Conservation (phyloP, 345 rosid species). For the Heritiera littoralis region DNA sequence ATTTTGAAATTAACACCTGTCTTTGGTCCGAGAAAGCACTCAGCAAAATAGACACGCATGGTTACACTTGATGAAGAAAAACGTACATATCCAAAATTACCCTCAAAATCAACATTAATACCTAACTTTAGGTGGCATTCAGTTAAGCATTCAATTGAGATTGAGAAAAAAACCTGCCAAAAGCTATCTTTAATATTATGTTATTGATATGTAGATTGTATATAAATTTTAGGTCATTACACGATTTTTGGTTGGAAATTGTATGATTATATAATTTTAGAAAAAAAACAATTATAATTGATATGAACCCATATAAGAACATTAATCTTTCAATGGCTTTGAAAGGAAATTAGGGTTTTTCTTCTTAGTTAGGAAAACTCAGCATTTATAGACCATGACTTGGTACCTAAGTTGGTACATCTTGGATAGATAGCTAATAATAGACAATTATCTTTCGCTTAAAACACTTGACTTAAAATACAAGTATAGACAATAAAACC, state of each 20-base stretch:
- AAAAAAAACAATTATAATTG: not conserved
- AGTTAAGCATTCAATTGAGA: too few relatives aligned
- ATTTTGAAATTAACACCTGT: too few relatives aligned
- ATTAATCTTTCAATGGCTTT: not conserved
- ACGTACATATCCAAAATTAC: too few relatives aligned
- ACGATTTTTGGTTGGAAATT: not conserved
- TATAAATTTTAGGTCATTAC: not conserved
- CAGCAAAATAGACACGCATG: too few relatives aligned
- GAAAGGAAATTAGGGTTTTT: not conserved
- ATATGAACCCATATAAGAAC: not conserved
- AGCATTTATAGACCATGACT: not conserved
- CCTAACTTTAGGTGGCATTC: too few relatives aligned
- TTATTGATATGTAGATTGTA: too few relatives aligned
- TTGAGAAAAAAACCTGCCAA: too few relatives aligned
- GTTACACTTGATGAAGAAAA: too few relatives aligned
- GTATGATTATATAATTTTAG: not conserved
- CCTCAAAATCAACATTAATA: too few relatives aligned
- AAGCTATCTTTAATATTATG: too few relatives aligned
- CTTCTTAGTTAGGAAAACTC: not conserved
- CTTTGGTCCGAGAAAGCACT: too few relatives aligned
- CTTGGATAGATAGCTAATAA: not conserved
- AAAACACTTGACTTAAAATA: not conserved
- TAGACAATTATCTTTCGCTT: not conserved
- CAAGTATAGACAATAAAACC: not conserved
- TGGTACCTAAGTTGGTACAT: not conserved